Conservation (phyloP, 2,329 filamentous ascomycete species). For the Aureobasidium pullulans region DNA sequence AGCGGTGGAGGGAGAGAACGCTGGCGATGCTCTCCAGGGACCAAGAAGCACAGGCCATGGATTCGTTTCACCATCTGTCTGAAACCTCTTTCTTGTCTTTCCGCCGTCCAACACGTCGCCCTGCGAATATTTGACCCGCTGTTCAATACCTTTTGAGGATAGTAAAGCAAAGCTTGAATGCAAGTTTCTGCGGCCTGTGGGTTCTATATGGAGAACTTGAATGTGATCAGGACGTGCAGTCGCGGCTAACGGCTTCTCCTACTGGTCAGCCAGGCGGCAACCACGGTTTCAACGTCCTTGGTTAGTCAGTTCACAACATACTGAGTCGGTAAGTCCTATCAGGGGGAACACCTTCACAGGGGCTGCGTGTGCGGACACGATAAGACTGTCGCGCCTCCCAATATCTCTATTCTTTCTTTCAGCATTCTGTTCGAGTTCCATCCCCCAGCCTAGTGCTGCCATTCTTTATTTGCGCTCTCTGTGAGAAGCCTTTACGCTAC, state of each 20-base stretch:
- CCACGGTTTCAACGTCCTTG: constrained; percentile 7
- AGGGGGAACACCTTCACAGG: constrained; percentile 1
- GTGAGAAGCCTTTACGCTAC: constrained; percentile 12
- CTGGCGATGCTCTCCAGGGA: constrained; percentile 5
- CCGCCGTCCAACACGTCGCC: background rate
- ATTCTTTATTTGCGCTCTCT: constrained; percentile 13
- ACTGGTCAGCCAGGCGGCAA: constrained; percentile 11
- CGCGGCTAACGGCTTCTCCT: constrained; percentile 4
- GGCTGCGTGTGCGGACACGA: background rate
- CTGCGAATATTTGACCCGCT: background rate
- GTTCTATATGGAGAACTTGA: background rate
- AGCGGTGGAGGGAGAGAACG: background rate
- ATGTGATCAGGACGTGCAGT: background rate
- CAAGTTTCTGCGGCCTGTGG: background rate
- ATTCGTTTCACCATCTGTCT: constrained; percentile 4
- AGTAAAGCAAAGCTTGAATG: background rate
- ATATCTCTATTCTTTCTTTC: constrained; percentile 1
- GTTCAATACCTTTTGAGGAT: background rate
- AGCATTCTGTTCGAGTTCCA: constrained; percentile 6
- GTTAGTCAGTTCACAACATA: background rate
- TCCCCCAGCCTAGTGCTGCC: constrained; percentile 13
- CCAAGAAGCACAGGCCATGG: background rate
- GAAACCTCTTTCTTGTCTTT: background rate
- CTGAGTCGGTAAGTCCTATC: constrained; percentile 8
- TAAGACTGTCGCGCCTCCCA: background rate